Evolutionary conservation across 2,329 filamentous ascomycete genomes (phyloP).

Genomic region (Raffaelea arxii): DNA sequence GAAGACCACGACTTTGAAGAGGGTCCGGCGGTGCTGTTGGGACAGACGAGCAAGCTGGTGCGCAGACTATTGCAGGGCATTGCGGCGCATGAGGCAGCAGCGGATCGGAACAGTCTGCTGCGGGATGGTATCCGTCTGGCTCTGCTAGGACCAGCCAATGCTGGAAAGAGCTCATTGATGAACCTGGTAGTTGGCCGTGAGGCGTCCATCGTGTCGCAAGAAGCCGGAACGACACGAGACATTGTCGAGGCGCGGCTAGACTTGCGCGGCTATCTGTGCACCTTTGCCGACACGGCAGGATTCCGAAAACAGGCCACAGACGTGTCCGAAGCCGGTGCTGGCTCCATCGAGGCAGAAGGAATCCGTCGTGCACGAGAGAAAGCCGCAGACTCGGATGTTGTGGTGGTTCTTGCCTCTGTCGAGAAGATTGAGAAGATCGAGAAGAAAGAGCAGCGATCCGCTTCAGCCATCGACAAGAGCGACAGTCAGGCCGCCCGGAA

Average conservation of each 20-base stretch:
- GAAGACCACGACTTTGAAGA: conserved; percentile 98
- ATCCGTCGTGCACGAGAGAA: conserved; percentile 77
- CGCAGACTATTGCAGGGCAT: conserved; percentile 52
- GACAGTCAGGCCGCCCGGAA: not conserved
- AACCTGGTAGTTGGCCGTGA: conserved; percentile 85
- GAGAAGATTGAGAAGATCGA: conserved; percentile 32
- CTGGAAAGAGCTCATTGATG: conserved; percentile 87
- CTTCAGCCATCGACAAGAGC: not conserved
- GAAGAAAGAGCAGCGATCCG: not conserved
- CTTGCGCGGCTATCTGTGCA: conserved; percentile 79
- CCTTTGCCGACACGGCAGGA: conserved; percentile 92
- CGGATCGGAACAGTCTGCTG: conserved; percentile 72
- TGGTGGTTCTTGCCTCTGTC: conserved; percentile 71
- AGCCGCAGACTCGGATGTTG: conserved; percentile 73
- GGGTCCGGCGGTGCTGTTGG: conserved; percentile 61
- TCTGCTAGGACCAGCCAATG: conserved; percentile 84
- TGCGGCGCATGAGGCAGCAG: conserved; percentile 61
- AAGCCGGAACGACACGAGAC: conserved; percentile 89
- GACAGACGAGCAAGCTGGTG: conserved; percentile 59
- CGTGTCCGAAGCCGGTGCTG: not conserved
- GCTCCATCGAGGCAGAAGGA: conserved; percentile 71
- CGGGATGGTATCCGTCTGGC: conserved; percentile 79
- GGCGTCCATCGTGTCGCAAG: conserved; percentile 86
- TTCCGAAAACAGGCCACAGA: conserved; percentile 39
- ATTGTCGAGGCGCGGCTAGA: conserved; percentile 89